Conservation (phyloP, 1,139 yeast genomes). For the Pichia sp. region DNA sequence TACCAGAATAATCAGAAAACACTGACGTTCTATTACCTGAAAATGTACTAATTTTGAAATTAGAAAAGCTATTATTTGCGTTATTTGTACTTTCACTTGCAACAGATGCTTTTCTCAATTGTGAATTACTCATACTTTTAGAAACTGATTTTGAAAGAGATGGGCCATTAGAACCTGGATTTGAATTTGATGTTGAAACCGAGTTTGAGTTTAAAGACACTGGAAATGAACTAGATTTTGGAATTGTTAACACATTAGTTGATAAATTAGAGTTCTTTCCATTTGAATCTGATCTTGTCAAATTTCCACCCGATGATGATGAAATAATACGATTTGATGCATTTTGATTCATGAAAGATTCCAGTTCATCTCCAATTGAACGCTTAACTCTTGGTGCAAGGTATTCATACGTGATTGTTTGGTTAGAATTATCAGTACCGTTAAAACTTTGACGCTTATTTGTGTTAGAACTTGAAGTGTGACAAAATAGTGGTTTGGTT, state of each 20-base stretch:
- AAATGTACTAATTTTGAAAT: neutral
- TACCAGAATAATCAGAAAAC: slow-evolving; percentile 40
- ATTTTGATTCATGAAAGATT: neutral
- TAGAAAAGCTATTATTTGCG: neutral
- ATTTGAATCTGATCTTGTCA: neutral
- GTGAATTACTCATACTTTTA: neutral
- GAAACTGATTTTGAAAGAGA: neutral
- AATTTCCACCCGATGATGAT: neutral
- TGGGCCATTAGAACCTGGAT: neutral
- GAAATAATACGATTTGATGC: neutral
- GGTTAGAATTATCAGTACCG: neutral
- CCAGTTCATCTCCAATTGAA: neutral
- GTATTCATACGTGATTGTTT: neutral
- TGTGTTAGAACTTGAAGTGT: neutral
- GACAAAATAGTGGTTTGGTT: neutral
- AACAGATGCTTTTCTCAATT: neutral
- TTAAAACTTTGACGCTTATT: neutral
- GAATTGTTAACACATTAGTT: neutral
- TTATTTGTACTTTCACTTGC: neutral
- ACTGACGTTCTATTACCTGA: slow-evolving; percentile 35
- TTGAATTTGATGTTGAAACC: neutral
- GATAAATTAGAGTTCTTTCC: neutral
- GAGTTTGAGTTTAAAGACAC: neutral
- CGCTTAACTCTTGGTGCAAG: neutral
- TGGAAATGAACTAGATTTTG: neutral